Percentiles rank a stretch among this genome's conserved stretches.
These are phyloP conservation scores for Apium graveolens DNA, from an alignment of 129 eudicot species.

Conservation along the genomic window DNA sequence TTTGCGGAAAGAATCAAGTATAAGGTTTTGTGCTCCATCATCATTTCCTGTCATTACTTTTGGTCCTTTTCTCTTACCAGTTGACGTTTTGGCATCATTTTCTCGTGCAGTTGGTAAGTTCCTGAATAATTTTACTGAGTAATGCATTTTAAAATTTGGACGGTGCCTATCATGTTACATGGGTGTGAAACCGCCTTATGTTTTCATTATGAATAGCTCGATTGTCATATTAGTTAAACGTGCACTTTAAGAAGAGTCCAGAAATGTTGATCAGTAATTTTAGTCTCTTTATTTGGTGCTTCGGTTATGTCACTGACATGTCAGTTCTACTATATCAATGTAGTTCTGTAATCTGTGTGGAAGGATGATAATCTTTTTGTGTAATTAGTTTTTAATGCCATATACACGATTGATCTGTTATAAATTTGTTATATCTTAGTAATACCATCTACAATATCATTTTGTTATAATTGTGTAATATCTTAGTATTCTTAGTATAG, in stretches of 20 bases:
- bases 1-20: constrained; percentile 60
- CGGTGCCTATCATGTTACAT: neutral
- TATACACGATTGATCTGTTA: neutral
- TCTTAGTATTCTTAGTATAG: neutral
- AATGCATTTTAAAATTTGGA: neutral
- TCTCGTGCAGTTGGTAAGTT: constrained; percentile 80
- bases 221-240: neutral
- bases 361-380: neutral
- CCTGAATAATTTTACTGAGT: neutral
- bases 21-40: constrained; percentile 45
- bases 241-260: neutral
- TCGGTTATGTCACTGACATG: neutral
- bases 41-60: constrained; percentile 80
- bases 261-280: neutral
- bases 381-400: neutral
- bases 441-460: neutral
- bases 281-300: neutral
- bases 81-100: constrained; percentile 61
- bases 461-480: neutral
- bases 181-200: neutral
- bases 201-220: neutral
- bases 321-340: neutral
- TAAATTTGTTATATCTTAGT: neutral
- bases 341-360: neutral
- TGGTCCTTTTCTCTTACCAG: constrained; percentile 83